Conservation (phyloP, 139 green algal genomes). For the Micractinium sp. region DNA sequence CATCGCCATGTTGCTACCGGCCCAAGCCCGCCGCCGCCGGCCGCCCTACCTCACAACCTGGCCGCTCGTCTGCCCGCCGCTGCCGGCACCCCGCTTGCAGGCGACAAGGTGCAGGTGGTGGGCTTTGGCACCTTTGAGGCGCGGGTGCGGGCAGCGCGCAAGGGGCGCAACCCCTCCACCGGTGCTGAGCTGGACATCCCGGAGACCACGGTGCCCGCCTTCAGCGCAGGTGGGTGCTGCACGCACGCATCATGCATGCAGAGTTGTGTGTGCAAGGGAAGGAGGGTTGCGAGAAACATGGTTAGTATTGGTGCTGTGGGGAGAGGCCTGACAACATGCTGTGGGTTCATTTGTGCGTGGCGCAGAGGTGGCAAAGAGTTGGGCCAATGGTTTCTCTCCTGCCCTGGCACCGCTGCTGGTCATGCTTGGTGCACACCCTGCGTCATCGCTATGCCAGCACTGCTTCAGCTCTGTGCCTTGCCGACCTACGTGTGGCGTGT, state of each 20-base stretch:
- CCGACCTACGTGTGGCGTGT: background rate
- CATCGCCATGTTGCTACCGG: background rate
- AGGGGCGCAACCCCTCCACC: slow-evolving; percentile 58
- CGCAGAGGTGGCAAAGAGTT: background rate
- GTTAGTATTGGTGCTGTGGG: background rate
- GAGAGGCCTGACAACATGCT: too few relatives aligned
- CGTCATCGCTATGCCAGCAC: background rate
- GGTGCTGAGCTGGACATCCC: slow-evolving; percentile 47
- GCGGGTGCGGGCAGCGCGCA: slow-evolving; percentile 39
- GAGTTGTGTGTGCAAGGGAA: too few relatives aligned
- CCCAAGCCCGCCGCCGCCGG: background rate
- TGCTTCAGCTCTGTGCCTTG: background rate
- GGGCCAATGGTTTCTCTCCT: too few relatives aligned
- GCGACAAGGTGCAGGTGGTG: slow-evolving; percentile 49
- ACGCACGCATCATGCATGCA: background rate
- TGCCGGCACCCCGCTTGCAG: slow-evolving; percentile 13
- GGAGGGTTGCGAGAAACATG: background rate
- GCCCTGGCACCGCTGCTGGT: background rate
- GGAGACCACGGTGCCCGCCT: slow-evolving; percentile 41
- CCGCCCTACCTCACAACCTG: background rate
- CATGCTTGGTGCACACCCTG: background rate
- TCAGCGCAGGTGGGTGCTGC: slow-evolving; percentile 32
- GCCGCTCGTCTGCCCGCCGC: too few relatives aligned
- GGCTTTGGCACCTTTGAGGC: slow-evolving; percentile 58
- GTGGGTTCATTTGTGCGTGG: background rate